These are phyloP conservation scores for Sclerotinia subarctica DNA, from an alignment of 2,329 filamentous ascomycete genomes.

Conservation along the genomic window DNA sequence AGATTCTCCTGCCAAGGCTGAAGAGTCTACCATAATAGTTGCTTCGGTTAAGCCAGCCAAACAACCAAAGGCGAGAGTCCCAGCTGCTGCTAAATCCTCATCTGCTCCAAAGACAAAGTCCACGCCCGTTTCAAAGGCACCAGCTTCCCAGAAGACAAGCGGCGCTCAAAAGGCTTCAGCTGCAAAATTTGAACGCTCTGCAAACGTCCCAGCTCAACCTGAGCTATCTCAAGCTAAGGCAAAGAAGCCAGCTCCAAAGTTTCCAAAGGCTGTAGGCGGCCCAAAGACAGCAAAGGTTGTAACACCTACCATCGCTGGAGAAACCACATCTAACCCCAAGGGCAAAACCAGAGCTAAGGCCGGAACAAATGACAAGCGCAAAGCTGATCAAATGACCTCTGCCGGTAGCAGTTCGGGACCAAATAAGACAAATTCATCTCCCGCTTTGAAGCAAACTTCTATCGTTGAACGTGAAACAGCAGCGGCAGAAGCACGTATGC, in stretches of 20 bases:
- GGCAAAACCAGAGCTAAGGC: constrained; percentile 2
- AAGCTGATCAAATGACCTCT: constrained; percentile 14
- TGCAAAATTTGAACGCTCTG: not conserved
- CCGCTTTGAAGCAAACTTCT: constrained; percentile 15
- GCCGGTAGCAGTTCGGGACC: not conserved
- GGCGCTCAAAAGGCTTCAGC: not conserved
- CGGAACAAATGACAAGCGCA: constrained; percentile 13
- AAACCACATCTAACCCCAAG: not conserved
- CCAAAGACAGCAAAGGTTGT: not conserved
- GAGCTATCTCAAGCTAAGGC: not conserved
- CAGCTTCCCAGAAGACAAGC: not conserved
- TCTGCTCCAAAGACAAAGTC: not conserved
- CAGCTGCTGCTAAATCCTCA: not conserved
- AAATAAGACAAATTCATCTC: constrained; percentile 18
- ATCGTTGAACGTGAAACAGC: constrained; percentile 8
- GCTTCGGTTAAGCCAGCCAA: not conserved
- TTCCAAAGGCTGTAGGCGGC: not conserved
- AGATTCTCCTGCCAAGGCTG: not conserved
- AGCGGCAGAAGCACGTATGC: constrained; percentile 13
- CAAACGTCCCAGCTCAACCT: not conserved
- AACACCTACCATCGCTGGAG: not conserved
- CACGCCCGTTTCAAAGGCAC: not conserved
- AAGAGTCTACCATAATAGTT: not conserved
- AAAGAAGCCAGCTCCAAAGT: constrained; percentile 15
- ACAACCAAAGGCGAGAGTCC: not conserved